Evolutionary conservation across 148 eudicot genomes (phyloP), one percentile per base, ranked within the genome.

Genomic region (Agrostemma githago): DNA sequence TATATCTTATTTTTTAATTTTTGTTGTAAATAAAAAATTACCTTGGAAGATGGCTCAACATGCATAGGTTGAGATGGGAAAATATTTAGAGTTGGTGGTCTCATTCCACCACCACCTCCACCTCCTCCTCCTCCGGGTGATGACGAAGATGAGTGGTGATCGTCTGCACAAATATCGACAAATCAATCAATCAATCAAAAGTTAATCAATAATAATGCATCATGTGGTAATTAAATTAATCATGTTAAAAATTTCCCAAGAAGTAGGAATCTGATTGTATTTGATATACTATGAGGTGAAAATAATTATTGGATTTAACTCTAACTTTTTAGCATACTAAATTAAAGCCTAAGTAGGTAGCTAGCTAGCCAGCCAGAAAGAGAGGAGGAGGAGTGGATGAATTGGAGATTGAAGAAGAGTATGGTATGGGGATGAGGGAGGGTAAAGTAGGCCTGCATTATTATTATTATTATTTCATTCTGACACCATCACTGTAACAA

Each of bases 61-160:
- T 95, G 97, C 98, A 92, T 95, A 73, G 98, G 98, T 67, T 95
- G 96, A 75, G 98, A 95, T 39, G 98, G 98, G 81, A 95, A 95
- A 77, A 95, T 95, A 83, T 95, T 95, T 69, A 95, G 80, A 74
- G 98, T 95, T 65, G 89, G 92, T 68, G 98, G 97, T 78, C 93
- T 92, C 90, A 89, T 88, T 63, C 91, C 97, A 57, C 77, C 83
- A 40, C 69, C 57, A 62, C 40, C 72, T 66, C 69, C 57, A 62
- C 40, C 72, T 14, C 72, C 72, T 70, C 69, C 69, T 41, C 69
- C 21, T 40, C 51, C 43, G 0, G 70, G 68, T 62, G 79, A 76
- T 15, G 80, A 41, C 10, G 77, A 51, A 2, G 79, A 71, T 20
- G 83, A 72, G 41, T 67, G 73, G 12, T 72, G 83, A 80, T 72